Base-by-base conservation (phyloP, 495 filamentous ascomycete genomes). In the Evansstolkia leycettana region DNA sequence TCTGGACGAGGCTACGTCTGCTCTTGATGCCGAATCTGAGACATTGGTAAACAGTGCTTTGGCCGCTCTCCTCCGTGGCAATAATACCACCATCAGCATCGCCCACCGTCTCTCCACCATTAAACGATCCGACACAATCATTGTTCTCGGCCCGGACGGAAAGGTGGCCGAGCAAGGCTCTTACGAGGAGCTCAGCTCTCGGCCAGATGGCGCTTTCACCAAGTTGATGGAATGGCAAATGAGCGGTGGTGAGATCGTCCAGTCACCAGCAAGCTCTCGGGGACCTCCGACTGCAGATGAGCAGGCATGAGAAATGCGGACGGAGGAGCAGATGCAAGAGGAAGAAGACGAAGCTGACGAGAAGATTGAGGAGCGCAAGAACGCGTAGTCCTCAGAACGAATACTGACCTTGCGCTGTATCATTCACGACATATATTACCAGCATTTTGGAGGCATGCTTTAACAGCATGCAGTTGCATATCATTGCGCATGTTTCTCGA, bases 191-290 rank as follows among this genome's bases (percentile, higher is more conserved):
- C 67, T 98, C 17, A 82, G 76, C 44, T 58, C 66, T 13, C 75
- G 81, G 25, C 69, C 67, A 3, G 60, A 80, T 16, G 89, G 88
- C 26, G 83, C 87, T 5, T 98, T 98, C 52, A 87, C 75, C 18
- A 84, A 82, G 59, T 65, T 98, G 32, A 98, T 98, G 90, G 87
- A 96, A 55, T 98, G 92, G 92, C 90, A 98, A 61, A 82, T 96
- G 72, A 89, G 72, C 43, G 92, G 87, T 10, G 79, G 80, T 7
- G 85, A 92, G 26, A 55, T 60, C 1, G 17, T 38, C 0, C 44
- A 51, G 14, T 41, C 60, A n/a, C 46, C 52, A 7, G 31, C 28
- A 4, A 38, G 24, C 24, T 36, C 50, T 8, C 34, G 50, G 18
- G 29, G 47, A 4, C 47, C 45, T 27, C 32, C 51, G 5, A 36